A percentile compares a stretch with the other conserved stretches of the same genome.
phyloP scores from a whole-genome alignment of 1,139 yeast species.

The Keqinozyma sinolaborantium region DNA sequence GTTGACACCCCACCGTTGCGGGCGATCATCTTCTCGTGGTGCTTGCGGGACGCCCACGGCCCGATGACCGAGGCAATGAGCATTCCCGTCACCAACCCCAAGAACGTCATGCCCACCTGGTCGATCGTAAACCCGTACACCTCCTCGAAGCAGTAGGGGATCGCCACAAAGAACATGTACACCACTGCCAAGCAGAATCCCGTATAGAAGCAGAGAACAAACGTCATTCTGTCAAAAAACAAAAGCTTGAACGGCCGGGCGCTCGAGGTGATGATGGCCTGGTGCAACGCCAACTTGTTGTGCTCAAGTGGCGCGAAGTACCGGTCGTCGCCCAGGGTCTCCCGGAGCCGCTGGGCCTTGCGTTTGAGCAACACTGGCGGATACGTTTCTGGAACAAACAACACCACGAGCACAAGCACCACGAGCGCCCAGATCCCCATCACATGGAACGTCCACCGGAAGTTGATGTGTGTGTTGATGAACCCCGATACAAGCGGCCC shows the following conservation, averaged over 20 bases:
- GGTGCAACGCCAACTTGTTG: slow-evolving; percentile 16
- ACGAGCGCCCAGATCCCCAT: slow-evolving; percentile 21
- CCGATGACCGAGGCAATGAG: slow-evolving; percentile 18
- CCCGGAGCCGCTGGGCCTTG: slow-evolving; percentile 52
- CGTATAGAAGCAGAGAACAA: slow-evolving; percentile 56
- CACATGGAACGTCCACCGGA: slow-evolving; percentile 24
- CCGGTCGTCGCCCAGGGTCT: slow-evolving; percentile 35
- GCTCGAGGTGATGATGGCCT: slow-evolving; percentile 35
- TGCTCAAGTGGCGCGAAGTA: slow-evolving; percentile 50
- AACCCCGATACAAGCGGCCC: slow-evolving; percentile 32
- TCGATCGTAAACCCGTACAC: slow-evolving; percentile 41
- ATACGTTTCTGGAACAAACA: slow-evolving; percentile 56
- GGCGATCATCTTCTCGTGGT: slow-evolving; percentile 17
- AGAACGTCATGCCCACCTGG: slow-evolving; percentile 46
- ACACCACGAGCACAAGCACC: slow-evolving; percentile 12
- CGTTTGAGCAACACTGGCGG: slow-evolving; percentile 49
- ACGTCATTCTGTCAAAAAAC: slow-evolving; percentile 59
- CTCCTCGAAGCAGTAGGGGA: slow-evolving; percentile 51
- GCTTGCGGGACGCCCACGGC: slow-evolving; percentile 19
- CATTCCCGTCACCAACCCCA: slow-evolving; percentile 53
- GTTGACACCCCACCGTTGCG: slow-evolving; percentile 27
- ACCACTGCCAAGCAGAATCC: slow-evolving; percentile 59
- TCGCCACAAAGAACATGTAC: slow-evolving; percentile 60
- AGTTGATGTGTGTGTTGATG: slow-evolving; percentile 17
- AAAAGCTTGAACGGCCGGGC: slow-evolving; percentile 54